These are phyloP conservation scores for Dipteronia sinensis DNA, from an alignment of 345 rosid genomes.

Conservation along the genomic window DNA sequence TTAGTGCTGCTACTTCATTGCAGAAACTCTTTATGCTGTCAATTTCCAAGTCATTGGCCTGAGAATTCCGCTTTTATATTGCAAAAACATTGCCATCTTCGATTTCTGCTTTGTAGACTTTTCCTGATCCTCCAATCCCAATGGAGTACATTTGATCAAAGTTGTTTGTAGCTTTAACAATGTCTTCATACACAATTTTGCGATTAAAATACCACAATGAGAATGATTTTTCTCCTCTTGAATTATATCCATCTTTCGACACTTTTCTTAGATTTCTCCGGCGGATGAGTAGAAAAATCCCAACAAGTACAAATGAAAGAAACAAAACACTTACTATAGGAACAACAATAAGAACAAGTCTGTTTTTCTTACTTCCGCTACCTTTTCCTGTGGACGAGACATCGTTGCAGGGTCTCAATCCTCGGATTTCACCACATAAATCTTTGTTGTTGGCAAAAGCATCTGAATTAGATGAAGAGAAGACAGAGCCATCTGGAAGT, in stretches of 20 bases:
- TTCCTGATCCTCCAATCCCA: slow-evolving; percentile 39
- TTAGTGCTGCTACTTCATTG: slow-evolving; percentile 30
- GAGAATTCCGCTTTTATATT: slow-evolving; percentile 19
- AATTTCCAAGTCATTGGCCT: neutral
- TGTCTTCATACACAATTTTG: slow-evolving; percentile 30
- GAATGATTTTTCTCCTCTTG: neutral
- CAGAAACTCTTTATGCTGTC: slow-evolving; percentile 16
- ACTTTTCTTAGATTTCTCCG: neutral
- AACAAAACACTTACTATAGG: slow-evolving; percentile 19
- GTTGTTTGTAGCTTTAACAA: slow-evolving; percentile 30
- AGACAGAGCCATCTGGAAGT: slow-evolving; percentile 35
- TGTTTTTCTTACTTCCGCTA: slow-evolving; percentile 3
- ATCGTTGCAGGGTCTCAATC: slow-evolving; percentile 28
- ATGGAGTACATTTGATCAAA: slow-evolving; percentile 33
- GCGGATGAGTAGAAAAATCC: slow-evolving; percentile 20
- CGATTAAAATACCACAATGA: slow-evolving; percentile 28
- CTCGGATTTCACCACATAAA: slow-evolving; percentile 29
- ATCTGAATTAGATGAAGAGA: slow-evolving; percentile 16
- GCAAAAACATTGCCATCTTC: slow-evolving; percentile 23
- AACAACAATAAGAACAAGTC: slow-evolving; percentile 15
- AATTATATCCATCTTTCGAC: neutral
- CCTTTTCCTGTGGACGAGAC: neutral
- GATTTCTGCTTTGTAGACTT: slow-evolving; percentile 38
- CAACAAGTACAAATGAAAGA: slow-evolving; percentile 7
- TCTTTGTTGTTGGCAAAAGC: slow-evolving; percentile 36